Evolutionary conservation across 805 yeast species (phyloP), one percentile per base, ranked within the genome.

Genomic region (Pichia thaimueangensis): DNA sequence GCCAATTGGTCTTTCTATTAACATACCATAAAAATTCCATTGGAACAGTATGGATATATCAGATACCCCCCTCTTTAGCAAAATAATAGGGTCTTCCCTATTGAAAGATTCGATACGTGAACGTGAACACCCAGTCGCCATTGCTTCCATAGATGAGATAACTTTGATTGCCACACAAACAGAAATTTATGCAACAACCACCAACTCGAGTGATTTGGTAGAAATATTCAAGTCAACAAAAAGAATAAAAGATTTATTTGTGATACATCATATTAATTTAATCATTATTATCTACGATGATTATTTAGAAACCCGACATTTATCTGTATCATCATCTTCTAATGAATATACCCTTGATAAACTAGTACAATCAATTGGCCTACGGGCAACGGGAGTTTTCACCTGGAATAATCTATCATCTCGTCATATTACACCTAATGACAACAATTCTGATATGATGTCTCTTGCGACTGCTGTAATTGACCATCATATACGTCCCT

Each of bases 381-480:
- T 21, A 25, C 25, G 22, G 21, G 13, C 38, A n/a, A 39, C 32
- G 20, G 19, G 6, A 10, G n/a, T 41, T 11, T 5, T 11, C 13
- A 41, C 15, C 10, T 41, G 45, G 45, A 36, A 41, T 31, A 41
- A 41, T 17, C n/a, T 41, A 13, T 21, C 38, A 7, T 25, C 36
- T 3, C 17, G 9, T 6, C 41, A 41, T 30, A 21, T 19, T 3
- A 25, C 15, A 5, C n/a, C 29, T 9, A 37, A 20, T 16, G 41
- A 40, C 5, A 41, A 47, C 13, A 57, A 52, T 33, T 51, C 53
- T 21, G 66, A 62, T 38, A 50, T 62, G 12, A 56, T 62, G 15
- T 60, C 65, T 2, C 41, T 62, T 31, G 64, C 64, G 12, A 59
- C 63, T 1, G 53, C 55, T 23, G 49, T 24, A 8, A 11, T 24